A percentile compares a stretch with the other conserved stretches of the same genome.
Conservation (phyloP, 495 filamentous ascomycete species). For the Neurospora pannonica region DNA sequence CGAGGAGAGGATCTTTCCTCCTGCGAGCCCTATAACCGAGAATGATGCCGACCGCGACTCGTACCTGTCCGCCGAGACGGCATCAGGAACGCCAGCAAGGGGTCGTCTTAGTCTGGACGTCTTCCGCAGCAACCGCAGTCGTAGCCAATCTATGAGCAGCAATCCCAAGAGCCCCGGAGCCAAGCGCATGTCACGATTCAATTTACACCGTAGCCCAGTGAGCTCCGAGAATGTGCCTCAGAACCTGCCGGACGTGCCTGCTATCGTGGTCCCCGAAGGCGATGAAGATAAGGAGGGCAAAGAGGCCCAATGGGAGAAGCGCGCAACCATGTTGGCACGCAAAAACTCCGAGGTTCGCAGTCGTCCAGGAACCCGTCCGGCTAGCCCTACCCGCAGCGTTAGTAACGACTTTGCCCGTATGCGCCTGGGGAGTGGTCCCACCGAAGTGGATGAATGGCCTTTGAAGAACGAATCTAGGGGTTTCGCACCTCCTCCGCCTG, state of each 20-base stretch:
- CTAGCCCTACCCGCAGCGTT: conserved; percentile 17
- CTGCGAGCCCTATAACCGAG: conserved; percentile 34
- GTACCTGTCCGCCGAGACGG: conserved; percentile 26
- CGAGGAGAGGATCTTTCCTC: conserved; percentile 65
- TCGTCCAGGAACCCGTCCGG: conserved; percentile 30
- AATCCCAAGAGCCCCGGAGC: conserved; percentile 24
- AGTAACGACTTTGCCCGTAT: conserved; percentile 14
- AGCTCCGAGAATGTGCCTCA: conserved; percentile 67
- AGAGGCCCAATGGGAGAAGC: conserved; percentile 67
- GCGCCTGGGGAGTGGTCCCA: conserved; percentile 7
- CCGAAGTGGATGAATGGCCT: not conserved
- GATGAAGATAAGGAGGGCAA: conserved; percentile 31
- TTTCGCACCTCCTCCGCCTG: conserved; percentile 7
- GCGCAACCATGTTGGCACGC: conserved; percentile 75
- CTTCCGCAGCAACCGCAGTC: conserved; percentile 37
- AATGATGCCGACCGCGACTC: conserved; percentile 16
- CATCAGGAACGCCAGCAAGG: conserved; percentile 7
- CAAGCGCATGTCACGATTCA: conserved; percentile 58
- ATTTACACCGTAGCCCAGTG: conserved; percentile 49
- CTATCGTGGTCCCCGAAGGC: conserved; percentile 42
- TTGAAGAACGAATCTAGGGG: not conserved
- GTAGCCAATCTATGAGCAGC: conserved; percentile 36
- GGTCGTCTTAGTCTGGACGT: conserved; percentile 20
- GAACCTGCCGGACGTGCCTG: conserved; percentile 54
- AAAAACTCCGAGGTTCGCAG: conserved; percentile 45